phyloP scores from a whole-genome alignment of 129 eudicot species.

The Erigeron canadensis region DNA sequence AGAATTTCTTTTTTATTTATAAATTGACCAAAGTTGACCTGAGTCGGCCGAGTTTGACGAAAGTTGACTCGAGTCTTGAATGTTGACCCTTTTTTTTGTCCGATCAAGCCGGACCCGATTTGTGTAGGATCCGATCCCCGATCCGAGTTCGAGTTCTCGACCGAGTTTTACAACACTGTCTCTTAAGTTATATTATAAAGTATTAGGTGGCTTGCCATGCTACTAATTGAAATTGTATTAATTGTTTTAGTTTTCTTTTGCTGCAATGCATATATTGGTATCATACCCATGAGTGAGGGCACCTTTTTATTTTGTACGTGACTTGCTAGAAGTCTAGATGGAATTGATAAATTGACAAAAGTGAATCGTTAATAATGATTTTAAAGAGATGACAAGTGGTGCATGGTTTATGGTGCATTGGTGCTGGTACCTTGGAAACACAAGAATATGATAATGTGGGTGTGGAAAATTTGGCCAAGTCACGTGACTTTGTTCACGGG shows the following conservation, averaged over 20 bases:
- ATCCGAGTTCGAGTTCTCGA: too few relatives aligned
- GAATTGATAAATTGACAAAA: not conserved
- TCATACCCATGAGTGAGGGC: not conserved
- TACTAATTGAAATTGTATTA: not conserved
- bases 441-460: not conserved
- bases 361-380: not conserved
- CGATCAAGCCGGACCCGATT: too few relatives aligned
- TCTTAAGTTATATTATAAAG: conserved; percentile 8
- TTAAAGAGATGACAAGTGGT: not conserved
- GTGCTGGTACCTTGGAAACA: not conserved
- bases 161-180: too few relatives aligned
- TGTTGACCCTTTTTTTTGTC: too few relatives aligned
- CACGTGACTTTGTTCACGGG: not conserved
- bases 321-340: not conserved
- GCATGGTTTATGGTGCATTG: too few relatives aligned
- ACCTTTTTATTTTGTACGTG: not conserved
- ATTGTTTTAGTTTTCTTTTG: not conserved
- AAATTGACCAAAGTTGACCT: too few relatives aligned
- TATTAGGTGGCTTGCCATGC: not conserved
- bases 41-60: too few relatives aligned
- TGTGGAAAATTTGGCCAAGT: not conserved
- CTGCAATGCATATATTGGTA: not conserved
- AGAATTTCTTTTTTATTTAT: too few relatives aligned
- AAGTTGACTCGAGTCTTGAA: too few relatives aligned
- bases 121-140: too few relatives aligned